Percentiles rank a stretch among this genome's conserved stretches.
Conservation (phyloP, 176 grass and related monocot genomes). For the Oryza longistaminata region DNA sequence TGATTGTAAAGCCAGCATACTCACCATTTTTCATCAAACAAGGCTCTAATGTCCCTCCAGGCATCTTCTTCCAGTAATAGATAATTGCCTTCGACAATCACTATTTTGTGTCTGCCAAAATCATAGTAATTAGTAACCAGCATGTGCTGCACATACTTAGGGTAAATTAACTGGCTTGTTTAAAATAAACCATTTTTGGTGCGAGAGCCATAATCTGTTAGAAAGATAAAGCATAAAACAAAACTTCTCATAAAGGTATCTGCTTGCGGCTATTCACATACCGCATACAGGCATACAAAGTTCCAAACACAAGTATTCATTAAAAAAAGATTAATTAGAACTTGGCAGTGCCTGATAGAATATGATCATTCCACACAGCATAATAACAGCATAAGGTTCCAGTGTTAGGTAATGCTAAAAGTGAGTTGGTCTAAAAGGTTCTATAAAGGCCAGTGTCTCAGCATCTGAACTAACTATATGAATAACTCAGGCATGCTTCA, state of each 20-base stretch:
- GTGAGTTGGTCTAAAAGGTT: slow-evolving; percentile 17
- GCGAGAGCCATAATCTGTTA: neutral
- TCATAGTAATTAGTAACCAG: slow-evolving; percentile 8
- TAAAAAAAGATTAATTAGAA: neutral
- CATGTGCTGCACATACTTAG: neutral
- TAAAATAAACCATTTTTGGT: neutral
- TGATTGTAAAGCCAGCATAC: slow-evolving; percentile 7
- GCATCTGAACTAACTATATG: neutral
- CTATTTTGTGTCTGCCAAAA: slow-evolving; percentile 76
- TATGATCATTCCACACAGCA: neutral
- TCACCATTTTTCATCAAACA: slow-evolving; percentile 96
- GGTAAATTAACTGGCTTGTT: neutral
- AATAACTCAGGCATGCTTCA: neutral
- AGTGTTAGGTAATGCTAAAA: neutral
- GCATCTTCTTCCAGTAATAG: slow-evolving; percentile 70
- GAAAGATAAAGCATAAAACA: neutral
- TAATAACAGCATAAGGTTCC: neutral
- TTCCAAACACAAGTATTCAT: slow-evolving; percentile 19
- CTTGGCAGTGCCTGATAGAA: neutral
- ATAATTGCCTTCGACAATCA: slow-evolving; percentile 91
- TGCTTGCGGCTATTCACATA: neutral
- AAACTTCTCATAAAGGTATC: neutral
- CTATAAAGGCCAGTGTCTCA: neutral
- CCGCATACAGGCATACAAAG: neutral
- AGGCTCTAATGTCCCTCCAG: slow-evolving; percentile 70